A percentile compares a stretch with the other conserved stretches of the same genome.
These are phyloP conservation scores for Nephelium lappaceum DNA, from an alignment of 345 rosid genomes.

Conservation along the genomic window DNA sequence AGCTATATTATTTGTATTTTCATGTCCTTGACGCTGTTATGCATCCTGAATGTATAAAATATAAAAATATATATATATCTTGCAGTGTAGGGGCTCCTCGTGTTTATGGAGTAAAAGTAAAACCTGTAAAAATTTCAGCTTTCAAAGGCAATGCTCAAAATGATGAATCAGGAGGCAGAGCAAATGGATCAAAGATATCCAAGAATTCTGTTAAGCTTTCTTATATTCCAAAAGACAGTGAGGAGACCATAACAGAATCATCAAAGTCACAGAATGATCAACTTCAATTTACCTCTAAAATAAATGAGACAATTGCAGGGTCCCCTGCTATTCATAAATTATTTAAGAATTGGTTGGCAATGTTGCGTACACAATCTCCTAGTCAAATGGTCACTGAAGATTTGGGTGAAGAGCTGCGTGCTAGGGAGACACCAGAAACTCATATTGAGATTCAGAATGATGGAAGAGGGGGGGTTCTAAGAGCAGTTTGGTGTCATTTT, in stretches of 20 bases:
- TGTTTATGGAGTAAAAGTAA: slow-evolving; percentile 49
- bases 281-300: slow-evolving; percentile 62
- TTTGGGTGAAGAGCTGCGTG: slow-evolving; percentile 51
- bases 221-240: slow-evolving; percentile 66
- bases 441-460: slow-evolving; percentile 33
- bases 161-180: slow-evolving; percentile 56
- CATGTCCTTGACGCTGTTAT: slow-evolving; percentile 14
- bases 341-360: slow-evolving; percentile 81
- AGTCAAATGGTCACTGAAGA: slow-evolving; percentile 54
- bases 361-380: slow-evolving; percentile 56
- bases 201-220: slow-evolving; percentile 66
- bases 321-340: slow-evolving; percentile 74
- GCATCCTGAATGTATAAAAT: slow-evolving; percentile 24
- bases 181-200: slow-evolving; percentile 52
- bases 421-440: slow-evolving; percentile 35
- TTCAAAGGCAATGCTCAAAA: slow-evolving; percentile 72
- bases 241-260: slow-evolving; percentile 51
- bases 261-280: slow-evolving; percentile 63
- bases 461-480: slow-evolving; percentile 40
- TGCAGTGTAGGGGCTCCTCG: slow-evolving; percentile 66
- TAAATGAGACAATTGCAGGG: slow-evolving; percentile 53
- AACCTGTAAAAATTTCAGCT: slow-evolving; percentile 63
- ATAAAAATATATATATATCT: slow-evolving; percentile 33
- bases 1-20: slow-evolving; percentile 3
- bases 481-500: slow-evolving; percentile 53